Evolutionary conservation across 1,284 basidiomycete genomes (phyloP).

Genomic region (Puccinia triticina): DNA sequence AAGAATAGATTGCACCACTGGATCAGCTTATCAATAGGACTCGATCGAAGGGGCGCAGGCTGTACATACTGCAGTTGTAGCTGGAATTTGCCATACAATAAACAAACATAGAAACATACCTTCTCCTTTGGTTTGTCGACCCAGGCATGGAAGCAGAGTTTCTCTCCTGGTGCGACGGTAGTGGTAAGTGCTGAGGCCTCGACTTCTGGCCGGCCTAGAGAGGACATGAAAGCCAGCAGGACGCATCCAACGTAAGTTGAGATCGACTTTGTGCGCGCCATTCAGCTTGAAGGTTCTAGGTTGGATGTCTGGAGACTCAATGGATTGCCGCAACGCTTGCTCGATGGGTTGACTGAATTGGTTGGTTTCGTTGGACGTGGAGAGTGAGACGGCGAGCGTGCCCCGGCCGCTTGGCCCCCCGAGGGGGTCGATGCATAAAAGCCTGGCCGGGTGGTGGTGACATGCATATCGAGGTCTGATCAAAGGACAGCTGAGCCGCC

Average conservation of each 20-base stretch:
- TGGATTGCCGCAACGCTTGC: neutral
- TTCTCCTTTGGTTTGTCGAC: slow-evolving; percentile 93
- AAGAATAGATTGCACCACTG: neutral
- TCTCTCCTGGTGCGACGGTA: slow-evolving; percentile 78
- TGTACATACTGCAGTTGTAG: neutral
- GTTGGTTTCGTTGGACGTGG: too few species aligned
- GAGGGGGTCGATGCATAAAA: too few species aligned
- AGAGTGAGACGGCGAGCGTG: too few species aligned
- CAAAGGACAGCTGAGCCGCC: too few species aligned
- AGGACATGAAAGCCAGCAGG: slow-evolving; percentile 7
- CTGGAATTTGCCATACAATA: too few species aligned
- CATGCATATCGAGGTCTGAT: too few species aligned
- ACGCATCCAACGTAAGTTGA: slow-evolving; percentile 18
- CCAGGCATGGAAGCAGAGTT: slow-evolving; percentile 91
- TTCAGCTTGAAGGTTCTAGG: neutral
- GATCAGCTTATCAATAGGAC: neutral
- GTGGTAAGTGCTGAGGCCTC: slow-evolving; percentile 78
- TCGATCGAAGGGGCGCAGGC: slow-evolving; percentile 12
- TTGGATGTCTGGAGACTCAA: neutral
- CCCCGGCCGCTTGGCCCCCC: too few species aligned
- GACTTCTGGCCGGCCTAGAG: neutral
- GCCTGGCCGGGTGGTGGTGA: too few species aligned
- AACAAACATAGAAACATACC: slow-evolving; percentile 66
- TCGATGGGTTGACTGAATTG: neutral
- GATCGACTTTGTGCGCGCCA: neutral